Percentiles rank a stretch among this genome's conserved stretches.
These are phyloP conservation scores for Zymoseptoria pseudotritici DNA, from an alignment of 2,329 filamentous ascomycete genomes.

Conservation along the genomic window DNA sequence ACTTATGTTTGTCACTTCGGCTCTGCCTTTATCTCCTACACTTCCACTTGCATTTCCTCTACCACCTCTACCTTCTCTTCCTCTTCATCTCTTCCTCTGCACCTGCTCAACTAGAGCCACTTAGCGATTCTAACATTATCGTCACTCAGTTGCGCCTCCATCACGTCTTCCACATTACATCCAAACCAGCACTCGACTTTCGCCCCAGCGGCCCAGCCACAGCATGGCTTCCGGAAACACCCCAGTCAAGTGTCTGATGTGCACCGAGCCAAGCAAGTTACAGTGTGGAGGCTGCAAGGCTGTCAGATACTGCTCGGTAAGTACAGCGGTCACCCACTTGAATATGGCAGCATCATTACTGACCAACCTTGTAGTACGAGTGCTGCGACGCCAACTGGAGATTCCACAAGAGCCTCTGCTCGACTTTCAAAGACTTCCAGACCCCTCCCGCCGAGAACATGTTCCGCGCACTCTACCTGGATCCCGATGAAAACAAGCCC, in stretches of 20 bases:
- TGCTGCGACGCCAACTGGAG: slow-evolving; percentile 3
- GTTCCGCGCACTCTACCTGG: slow-evolving; percentile 2
- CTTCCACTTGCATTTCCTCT: too few relatives aligned
- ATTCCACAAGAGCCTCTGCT: slow-evolving; percentile 5
- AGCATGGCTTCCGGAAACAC: background rate
- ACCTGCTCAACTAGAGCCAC: too few relatives aligned
- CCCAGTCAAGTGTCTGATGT: background rate
- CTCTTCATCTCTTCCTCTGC: background rate
- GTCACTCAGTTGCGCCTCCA: too few relatives aligned
- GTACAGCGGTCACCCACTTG: too few relatives aligned
- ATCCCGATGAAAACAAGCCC: background rate
- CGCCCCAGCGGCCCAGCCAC: background rate
- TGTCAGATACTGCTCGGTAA: background rate
- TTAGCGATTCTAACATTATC: too few relatives aligned
- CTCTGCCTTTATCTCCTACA: background rate
- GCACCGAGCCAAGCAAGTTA: background rate
- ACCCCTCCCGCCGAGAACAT: background rate
- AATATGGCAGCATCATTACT: too few relatives aligned
- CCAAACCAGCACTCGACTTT: background rate
- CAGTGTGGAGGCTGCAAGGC: background rate
- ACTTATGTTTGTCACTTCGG: background rate
- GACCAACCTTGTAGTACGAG: too few relatives aligned
- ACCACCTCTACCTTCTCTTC: background rate
- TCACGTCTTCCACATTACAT: background rate
- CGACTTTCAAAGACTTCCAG: background rate